phyloP scores from a whole-genome alignment of 2,329 filamentous ascomycete species.

The Exophiala aquamarina region DNA sequence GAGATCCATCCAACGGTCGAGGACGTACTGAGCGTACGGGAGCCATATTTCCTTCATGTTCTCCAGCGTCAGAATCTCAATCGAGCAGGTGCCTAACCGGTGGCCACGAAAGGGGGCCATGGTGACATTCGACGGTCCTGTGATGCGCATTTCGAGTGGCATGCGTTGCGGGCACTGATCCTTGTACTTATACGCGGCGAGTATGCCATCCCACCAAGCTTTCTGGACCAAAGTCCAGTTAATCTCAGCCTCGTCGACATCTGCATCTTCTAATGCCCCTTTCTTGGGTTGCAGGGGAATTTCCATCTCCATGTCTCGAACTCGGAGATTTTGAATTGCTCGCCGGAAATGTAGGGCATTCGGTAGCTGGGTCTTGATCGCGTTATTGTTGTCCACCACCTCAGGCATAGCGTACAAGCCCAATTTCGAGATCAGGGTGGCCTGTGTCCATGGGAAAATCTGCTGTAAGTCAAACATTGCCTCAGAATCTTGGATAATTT shows the following conservation, averaged over 20 bases:
- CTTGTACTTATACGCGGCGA: conserved; percentile 41
- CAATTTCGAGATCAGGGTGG: conserved; percentile 22
- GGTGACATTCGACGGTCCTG: conserved; percentile 42
- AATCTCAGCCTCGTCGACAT: conserved; percentile 26
- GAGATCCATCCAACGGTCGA: conserved; percentile 45
- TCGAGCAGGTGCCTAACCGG: conserved; percentile 42
- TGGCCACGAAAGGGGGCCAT: conserved; percentile 49
- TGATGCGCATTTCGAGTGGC: conserved; percentile 47
- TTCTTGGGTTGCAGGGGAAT: conserved; percentile 40
- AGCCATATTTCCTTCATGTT: conserved; percentile 41
- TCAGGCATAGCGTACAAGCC: conserved; percentile 34
- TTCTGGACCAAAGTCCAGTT: conserved; percentile 45
- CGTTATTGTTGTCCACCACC: conserved; percentile 16
- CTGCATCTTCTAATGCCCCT: conserved; percentile 9
- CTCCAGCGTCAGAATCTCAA: conserved; percentile 46
- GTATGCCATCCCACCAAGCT: conserved; percentile 53
- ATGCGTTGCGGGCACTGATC: conserved; percentile 34
- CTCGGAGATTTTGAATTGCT: conserved; percentile 46
- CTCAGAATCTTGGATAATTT: neutral
- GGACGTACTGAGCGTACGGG: conserved; percentile 42
- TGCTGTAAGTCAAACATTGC: conserved; percentile 2
- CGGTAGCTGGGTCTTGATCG: conserved; percentile 42
- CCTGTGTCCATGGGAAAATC: conserved; percentile 18
- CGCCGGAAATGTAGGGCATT: conserved; percentile 49
- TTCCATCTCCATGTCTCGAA: conserved; percentile 45